These are phyloP conservation scores for Xylariales sp. DNA, from an alignment of 2,329 filamentous ascomycete species.

Conservation along the genomic window DNA sequence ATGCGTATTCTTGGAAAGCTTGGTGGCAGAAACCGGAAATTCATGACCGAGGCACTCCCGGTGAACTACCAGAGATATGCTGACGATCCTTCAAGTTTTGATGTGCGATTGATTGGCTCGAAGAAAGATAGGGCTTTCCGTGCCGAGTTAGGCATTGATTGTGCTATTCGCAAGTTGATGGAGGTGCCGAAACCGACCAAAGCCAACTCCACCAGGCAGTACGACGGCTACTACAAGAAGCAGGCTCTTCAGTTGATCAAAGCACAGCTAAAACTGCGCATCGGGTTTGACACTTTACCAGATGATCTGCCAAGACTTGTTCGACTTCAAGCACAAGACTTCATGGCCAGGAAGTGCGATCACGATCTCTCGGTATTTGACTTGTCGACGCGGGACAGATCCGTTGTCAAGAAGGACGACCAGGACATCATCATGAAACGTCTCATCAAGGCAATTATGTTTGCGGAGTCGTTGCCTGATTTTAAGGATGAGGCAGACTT, in stretches of 20 bases:
- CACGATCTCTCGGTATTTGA: slow-evolving; percentile 67
- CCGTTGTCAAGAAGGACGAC: slow-evolving; percentile 78
- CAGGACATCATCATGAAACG: slow-evolving; percentile 82
- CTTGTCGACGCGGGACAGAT: slow-evolving; percentile 72
- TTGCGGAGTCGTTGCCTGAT: slow-evolving; percentile 75
- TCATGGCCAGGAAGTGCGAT: slow-evolving; percentile 68
- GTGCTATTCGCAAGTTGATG: slow-evolving; percentile 82
- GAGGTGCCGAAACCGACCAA: slow-evolving; percentile 66
- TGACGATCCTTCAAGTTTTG: slow-evolving; percentile 83
- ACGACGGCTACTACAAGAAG: slow-evolving; percentile 83
- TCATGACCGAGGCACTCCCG: slow-evolving; percentile 84
- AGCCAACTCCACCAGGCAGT: slow-evolving; percentile 48
- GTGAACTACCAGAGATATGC: slow-evolving; percentile 79
- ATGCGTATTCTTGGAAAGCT: slow-evolving; percentile 97
- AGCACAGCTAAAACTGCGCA: slow-evolving; percentile 82
- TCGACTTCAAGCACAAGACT: slow-evolving; percentile 82
- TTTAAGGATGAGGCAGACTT: slow-evolving; percentile 70
- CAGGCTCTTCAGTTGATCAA: slow-evolving; percentile 86
- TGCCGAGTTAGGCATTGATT: slow-evolving; percentile 77
- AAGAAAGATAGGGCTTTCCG: slow-evolving; percentile 87
- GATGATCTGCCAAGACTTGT: slow-evolving; percentile 84
- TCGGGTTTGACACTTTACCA: slow-evolving; percentile 81
- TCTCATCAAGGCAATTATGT: slow-evolving; percentile 83
- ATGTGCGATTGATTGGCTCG: slow-evolving; percentile 83
- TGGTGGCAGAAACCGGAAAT: slow-evolving; percentile 91